A percentile compares a stretch with the other conserved stretches of the same genome.
Conservation (phyloP, 1,284 basidiomycete genomes). For the Ceratobasidium sp. region DNA sequence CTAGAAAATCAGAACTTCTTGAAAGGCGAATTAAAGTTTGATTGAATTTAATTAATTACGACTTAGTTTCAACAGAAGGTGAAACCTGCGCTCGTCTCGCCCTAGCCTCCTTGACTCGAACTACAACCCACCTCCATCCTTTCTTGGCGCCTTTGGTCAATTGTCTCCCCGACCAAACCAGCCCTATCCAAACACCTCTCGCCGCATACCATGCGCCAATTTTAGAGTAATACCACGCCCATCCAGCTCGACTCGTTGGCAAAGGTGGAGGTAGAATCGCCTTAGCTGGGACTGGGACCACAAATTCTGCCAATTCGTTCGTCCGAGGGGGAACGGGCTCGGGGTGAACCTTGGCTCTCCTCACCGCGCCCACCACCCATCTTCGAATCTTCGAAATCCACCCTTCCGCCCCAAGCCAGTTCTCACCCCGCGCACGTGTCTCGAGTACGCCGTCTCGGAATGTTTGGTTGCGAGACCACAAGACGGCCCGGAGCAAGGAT, state of each 20-base stretch:
- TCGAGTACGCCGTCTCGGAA: conserved; percentile 25
- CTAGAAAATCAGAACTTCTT: too few species aligned
- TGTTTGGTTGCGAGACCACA: conserved; percentile 6
- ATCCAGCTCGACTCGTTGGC: conserved; percentile 16
- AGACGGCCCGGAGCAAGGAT: conserved; percentile 47
- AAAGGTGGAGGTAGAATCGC: neutral
- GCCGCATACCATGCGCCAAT: conserved; percentile 22
- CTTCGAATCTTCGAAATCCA: conserved; percentile 10
- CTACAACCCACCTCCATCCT: neutral
- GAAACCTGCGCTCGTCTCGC: neutral
- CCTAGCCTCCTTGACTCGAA: conserved; percentile 9
- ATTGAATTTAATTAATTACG: neutral
- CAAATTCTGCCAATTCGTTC: conserved; percentile 19
- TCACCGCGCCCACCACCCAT: neutral
- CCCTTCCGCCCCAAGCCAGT: conserved; percentile 10
- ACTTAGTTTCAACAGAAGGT: neutral
- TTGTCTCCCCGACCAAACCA: conserved; percentile 1
- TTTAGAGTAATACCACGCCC: conserved; percentile 36
- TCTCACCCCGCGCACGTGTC: conserved; percentile 19
- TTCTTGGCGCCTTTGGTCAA: neutral
- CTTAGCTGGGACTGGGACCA: neutral
- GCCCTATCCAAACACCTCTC: neutral
- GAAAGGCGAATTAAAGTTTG: too few species aligned
- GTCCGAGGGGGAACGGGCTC: conserved; percentile 8
- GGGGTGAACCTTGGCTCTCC: neutral